Evolutionary conservation across 257 asterid genomes (phyloP), one percentile per base, ranked within the genome.

Genomic region (Nicotiana knightiana): DNA sequence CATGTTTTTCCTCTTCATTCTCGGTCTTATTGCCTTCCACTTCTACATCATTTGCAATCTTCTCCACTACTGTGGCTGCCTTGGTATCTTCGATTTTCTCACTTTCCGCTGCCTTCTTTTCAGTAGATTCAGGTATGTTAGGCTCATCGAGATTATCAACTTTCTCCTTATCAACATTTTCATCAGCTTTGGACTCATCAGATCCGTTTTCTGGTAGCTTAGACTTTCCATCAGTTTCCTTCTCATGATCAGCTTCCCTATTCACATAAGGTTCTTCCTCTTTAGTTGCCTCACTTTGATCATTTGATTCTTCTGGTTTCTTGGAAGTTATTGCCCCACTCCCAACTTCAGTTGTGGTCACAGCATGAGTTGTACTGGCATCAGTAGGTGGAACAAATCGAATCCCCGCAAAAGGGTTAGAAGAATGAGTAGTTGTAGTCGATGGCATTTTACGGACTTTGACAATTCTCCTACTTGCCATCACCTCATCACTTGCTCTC

Each of bases 401-500:
- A 81, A 95, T 87, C 9, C 89, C 88, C 46, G 97, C 91, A 82
- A 95, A 95, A 12, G 98, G 99, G 85, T 91, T 93, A 35, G 97
- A 83, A 83, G 94, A 86, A 80, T 89, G 79, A 30, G 93, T 87
- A 59, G 91, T 63, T 12, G 92, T 79, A 57, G 89, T 67, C 28
- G 91, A 67, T 32, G 96, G 71, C 24, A 89, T 26, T 85, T 83
- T 90, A 30, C 97, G 94, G 68, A 92, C 98, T 90, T 88, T 96
- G 82, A 94, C 97, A 39, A 96, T 94, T 85, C 93, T 96, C 87
- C 98, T 89, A 77, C 87, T 70, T 9, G 97, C 97, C 84, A 96
- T 78, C 84, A 96, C 97, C 83, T 93, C 99, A 1, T 94, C 96
- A 57, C 93, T 93, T 80, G 99, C 99, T 87, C 81, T 93, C 91